Evolutionary conservation across 2,329 filamentous ascomycete genomes (phyloP), one percentile per base, ranked within the genome.

Genomic region (Trematosphaeria pertusa): DNA sequence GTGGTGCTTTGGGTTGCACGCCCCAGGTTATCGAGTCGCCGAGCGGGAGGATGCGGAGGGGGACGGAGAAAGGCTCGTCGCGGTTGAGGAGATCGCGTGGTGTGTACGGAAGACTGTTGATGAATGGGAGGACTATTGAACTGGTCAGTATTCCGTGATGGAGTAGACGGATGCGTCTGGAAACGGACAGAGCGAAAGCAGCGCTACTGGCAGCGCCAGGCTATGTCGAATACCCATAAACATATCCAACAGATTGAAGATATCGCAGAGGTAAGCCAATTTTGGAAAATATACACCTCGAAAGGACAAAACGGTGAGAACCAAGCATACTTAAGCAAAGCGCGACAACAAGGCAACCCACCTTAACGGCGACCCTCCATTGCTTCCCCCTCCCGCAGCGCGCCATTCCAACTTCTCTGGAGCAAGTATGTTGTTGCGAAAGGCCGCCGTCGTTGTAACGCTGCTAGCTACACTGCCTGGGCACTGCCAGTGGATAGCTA

Each of bases 21-120:
- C 75, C 75, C 39, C 42, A 64, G 39, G 62, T 64, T 45, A 63
- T 62, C 21, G 54, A 54, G 50, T 64, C 60, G 30, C 60, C 61
- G 20, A 64, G 59, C 4, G 57, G 61, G 11, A 64, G 57, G 37
- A 64, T 58, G 22, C 55, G 57, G 9, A 64, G 47, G n/a, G 53
- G 50, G 19, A 46, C 37, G 26, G 43, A 33, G 33, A 38, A 39
- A 42, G 44, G 36, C 19, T 34, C 28, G 28, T 36, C 37, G 10
- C 26, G 30, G 30, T n/a, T 19, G 42, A 19, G 3, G n/a, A 10
- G 31, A 17, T 26, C 12, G 17, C n/a, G 47, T 20, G 6, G 24
- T 28, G 30, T 30, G 24, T 31, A 41, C 9, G 46, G 53, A 11
- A 47, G 32, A 33, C 44, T 31, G 11, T 34, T 30, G 33, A 37